A percentile compares a stretch with the other conserved stretches of the same genome.
These are phyloP conservation scores for Leccinum fibrillosum DNA, from an alignment of 768 basidiomycete genomes.

Conservation along the genomic window DNA sequence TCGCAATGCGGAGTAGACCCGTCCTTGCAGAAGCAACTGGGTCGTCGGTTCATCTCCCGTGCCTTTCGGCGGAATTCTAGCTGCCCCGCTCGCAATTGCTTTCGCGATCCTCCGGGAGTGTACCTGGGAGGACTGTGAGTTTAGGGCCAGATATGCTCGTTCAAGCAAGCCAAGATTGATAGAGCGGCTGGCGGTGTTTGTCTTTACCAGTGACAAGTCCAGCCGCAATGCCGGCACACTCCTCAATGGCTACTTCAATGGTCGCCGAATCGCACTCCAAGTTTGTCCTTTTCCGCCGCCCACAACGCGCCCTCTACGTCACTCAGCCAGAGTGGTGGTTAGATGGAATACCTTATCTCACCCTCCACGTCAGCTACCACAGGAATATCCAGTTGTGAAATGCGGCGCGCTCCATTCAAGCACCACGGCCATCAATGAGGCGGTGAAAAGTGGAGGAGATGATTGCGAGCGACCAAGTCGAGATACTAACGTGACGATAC, in stretches of 20 bases:
- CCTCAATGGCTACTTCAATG: not conserved
- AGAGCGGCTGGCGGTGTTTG: constrained; percentile 9
- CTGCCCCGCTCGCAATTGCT: not conserved
- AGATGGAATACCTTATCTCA: not conserved
- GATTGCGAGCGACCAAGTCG: not conserved
- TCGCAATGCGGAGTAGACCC: not conserved
- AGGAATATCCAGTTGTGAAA: not conserved
- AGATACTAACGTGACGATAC: not conserved
- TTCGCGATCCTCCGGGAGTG: not conserved
- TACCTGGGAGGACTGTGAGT: not conserved
- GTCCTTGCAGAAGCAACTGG: not conserved
- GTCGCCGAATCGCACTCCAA: not conserved
- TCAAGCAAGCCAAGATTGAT: not conserved
- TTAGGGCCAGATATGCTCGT: not conserved
- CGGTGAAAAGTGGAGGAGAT: constrained; percentile 2
- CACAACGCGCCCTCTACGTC: not conserved
- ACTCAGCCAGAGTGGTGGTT: not conserved
- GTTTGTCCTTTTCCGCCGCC: not conserved
- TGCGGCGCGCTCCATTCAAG: not conserved
- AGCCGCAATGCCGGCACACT: constrained; percentile 4
- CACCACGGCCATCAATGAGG: constrained; percentile 12
- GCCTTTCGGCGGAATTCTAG: constrained; percentile 3
- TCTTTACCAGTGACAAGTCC: constrained; percentile 4
- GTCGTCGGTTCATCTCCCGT: not conserved
- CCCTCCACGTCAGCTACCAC: not conserved